These are phyloP conservation scores for Botrytis aclada DNA, from an alignment of 2,329 filamentous ascomycete species.

Conservation along the genomic window DNA sequence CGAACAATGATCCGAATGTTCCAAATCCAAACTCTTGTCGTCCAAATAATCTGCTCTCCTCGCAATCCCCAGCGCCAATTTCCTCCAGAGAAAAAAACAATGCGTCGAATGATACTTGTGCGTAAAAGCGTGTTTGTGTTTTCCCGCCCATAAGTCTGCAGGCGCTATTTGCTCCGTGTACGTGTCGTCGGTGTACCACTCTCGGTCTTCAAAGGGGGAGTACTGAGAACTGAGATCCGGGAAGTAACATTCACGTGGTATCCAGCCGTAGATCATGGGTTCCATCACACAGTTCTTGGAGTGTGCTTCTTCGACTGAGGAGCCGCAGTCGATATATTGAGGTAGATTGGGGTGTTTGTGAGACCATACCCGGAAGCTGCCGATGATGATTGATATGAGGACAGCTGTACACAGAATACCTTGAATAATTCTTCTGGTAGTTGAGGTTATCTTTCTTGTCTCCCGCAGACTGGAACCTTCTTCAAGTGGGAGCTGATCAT, in stretches of 20 bases:
- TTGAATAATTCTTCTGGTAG: background rate
- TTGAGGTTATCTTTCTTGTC: background rate
- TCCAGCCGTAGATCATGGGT: background rate
- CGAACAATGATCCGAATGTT: slow-evolving; percentile 12
- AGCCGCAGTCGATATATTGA: background rate
- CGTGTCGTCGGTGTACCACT: background rate
- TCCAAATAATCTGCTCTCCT: slow-evolving; percentile 8
- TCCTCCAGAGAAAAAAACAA: slow-evolving; percentile 11
- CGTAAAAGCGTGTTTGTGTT: background rate
- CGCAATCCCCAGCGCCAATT: background rate
- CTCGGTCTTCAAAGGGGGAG: slow-evolving; percentile 3
- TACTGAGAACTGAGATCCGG: background rate
- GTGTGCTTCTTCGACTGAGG: slow-evolving; percentile 1
- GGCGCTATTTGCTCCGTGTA: background rate
- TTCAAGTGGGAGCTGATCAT: slow-evolving; percentile 1
- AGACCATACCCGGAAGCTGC: background rate
- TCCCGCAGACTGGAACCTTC: background rate
- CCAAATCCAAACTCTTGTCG: slow-evolving; percentile 1
- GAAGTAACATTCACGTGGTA: slow-evolving; percentile 7
- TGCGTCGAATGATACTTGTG: slow-evolving; percentile 9
- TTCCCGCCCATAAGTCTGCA: slow-evolving; percentile 5
- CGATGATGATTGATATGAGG: background rate
- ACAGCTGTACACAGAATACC: background rate
- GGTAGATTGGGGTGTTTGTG: background rate
- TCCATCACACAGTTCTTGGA: background rate